Evolutionary conservation across 2,329 filamentous ascomycete genomes (phyloP), one percentile per base, ranked within the genome.

Genomic region (Epichloe brachyelytri): DNA sequence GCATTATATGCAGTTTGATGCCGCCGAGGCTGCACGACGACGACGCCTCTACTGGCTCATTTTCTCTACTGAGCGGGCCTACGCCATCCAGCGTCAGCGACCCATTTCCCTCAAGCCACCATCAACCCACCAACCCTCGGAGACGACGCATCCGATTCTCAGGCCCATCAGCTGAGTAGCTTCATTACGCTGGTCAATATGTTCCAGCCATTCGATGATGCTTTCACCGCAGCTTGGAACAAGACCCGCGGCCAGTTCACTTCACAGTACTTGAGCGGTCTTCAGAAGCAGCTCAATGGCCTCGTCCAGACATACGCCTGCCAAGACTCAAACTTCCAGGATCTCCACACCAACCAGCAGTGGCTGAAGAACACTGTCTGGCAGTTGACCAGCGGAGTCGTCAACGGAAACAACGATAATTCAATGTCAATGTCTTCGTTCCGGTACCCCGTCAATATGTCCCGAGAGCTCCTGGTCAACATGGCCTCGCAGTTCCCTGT

Each of bases 1-100:
- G 20, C 70, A 75, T 8, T 88, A 87, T 61, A 58, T 74, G 43
- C 73, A 78, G 50, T 77, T 77, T 57, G 78, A 80, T 55, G 66
- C 69, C 4, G 65, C 78, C 17, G 84, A 88, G 52, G 75, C 78
- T 1, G 76, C 81, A 20, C 76, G 82, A 55, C 76, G 78, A 57
- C 73, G 85, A 51, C 76, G 84, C 34, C 69, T 88, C 0, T 89
- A 82, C 61, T 89, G 85, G 85, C 71, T 88, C 10, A 69, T 88
- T 8, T 83, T 85, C 59, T 74, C 85, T 1, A 80, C 80, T 8
- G 85, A 89, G 68, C 78, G 84, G 65, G 79, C 84, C 12, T 88
- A 88, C 62, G 83, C 83, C 47, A 71, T 90, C 33, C 81, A 86
- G 63, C 78, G 83, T 60, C 77, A 79, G 56, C 79, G 82, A 43